A percentile compares a stretch with the other conserved stretches of the same genome.
These are phyloP conservation scores for Bruguiera gymnorhiza DNA, from an alignment of 345 rosid genomes.

Conservation along the genomic window DNA sequence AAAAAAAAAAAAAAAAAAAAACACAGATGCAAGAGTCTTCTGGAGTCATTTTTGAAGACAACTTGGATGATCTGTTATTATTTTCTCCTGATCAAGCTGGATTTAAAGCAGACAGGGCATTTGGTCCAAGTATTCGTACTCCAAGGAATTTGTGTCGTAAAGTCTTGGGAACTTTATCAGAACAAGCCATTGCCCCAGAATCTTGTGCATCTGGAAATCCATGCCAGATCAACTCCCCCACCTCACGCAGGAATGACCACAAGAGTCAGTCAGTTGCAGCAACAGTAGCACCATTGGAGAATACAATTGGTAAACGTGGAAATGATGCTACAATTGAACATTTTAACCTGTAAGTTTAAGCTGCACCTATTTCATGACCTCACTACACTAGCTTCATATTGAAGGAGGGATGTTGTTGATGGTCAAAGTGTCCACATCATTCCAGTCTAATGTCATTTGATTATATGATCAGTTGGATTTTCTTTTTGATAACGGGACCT, in stretches of 20 bases:
- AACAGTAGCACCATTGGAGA: slow-evolving; percentile 37
- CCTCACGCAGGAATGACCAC: slow-evolving; percentile 38
- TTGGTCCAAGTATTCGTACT: slow-evolving; percentile 35
- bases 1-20: background rate
- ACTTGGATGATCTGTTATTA: slow-evolving; percentile 40
- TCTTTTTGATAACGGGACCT: too few relatives aligned
- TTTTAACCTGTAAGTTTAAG: slow-evolving; percentile 55
- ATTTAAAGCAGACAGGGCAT: slow-evolving; percentile 35
- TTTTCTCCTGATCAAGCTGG: slow-evolving; percentile 59
- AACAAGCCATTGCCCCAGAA: slow-evolving; percentile 36
- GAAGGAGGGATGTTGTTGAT: too few relatives aligned
- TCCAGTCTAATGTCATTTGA: too few relatives aligned
- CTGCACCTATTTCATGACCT: too few relatives aligned
- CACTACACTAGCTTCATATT: too few relatives aligned
- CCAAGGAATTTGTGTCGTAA: slow-evolving; percentile 50
- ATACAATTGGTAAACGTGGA: slow-evolving; percentile 25
- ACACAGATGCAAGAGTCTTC: slow-evolving; percentile 48
- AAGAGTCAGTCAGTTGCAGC: slow-evolving; percentile 39
- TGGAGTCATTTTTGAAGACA: slow-evolving; percentile 55
- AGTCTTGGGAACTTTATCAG: slow-evolving; percentile 38
- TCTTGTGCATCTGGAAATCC: slow-evolving; percentile 42
- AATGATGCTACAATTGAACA: slow-evolving; percentile 50
- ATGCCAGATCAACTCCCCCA: slow-evolving; percentile 48
- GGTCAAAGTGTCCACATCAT: too few relatives aligned
- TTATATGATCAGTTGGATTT: too few relatives aligned